Conservation (phyloP, 345 rosid genomes). For the Sisymbrium altissimum region DNA sequence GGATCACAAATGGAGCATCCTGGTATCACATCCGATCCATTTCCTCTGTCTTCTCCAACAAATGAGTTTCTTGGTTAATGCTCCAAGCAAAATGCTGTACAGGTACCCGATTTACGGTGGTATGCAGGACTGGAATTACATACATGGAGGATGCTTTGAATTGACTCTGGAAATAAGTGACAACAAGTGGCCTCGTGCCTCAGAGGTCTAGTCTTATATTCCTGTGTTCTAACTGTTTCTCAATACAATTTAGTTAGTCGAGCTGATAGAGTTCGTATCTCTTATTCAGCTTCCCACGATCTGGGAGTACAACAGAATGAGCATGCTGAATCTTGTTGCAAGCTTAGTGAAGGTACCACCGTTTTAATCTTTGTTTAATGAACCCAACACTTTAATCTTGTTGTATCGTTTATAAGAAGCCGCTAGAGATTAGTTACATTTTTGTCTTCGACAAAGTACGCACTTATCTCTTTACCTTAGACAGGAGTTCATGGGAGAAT, state of each 20-base stretch:
- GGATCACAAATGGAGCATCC: slow-evolving; percentile 91
- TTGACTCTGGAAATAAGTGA: slow-evolving; percentile 95
- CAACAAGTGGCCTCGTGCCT: slow-evolving; percentile 85
- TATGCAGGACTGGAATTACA: slow-evolving; percentile 99
- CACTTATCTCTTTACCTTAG: slow-evolving; percentile 31
- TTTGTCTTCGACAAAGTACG: background rate
- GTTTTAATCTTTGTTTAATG: background rate
- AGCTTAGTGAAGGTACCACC: slow-evolving; percentile 68
- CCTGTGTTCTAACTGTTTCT: slow-evolving; percentile 3
- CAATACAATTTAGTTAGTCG: background rate
- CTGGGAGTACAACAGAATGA: slow-evolving; percentile 87
- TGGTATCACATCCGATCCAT: slow-evolving; percentile 48
- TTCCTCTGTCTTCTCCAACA: slow-evolving; percentile 1
- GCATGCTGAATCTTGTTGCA: slow-evolving; percentile 89
- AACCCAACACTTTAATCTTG: background rate
- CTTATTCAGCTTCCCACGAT: slow-evolving; percentile 67
- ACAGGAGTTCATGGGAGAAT: slow-evolving; percentile 92
- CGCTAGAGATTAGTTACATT: background rate
- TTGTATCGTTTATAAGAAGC: background rate
- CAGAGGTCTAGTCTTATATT: slow-evolving; percentile 56
- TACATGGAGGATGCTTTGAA: slow-evolving; percentile 91
- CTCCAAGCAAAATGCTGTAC: slow-evolving; percentile 29
- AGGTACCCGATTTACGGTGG: slow-evolving; percentile 99
- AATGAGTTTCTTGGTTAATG: slow-evolving; percentile 5
- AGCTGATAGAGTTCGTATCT: slow-evolving; percentile 17